A percentile compares a stretch with the other conserved stretches of the same genome.
phyloP scores from a whole-genome alignment of 2,329 filamentous ascomycete genomes.

The Diplodia scrobiculata region DNA sequence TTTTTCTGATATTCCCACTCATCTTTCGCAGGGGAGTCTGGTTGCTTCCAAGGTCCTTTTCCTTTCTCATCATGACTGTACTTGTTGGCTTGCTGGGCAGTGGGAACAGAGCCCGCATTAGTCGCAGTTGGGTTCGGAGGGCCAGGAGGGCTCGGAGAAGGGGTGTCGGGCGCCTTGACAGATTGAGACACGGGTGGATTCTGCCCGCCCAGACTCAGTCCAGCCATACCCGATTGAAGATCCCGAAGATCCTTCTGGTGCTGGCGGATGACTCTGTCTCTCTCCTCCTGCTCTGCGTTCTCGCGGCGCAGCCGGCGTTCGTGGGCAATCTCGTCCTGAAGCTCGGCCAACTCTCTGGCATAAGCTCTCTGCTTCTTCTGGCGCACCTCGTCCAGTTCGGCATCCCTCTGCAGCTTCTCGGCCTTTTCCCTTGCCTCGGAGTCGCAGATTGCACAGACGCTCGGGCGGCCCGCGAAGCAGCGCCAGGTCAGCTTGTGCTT shows the following conservation, averaged over 20 bases:
- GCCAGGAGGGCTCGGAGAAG: neutral
- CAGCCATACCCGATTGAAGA: no score
- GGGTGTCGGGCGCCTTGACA: no score
- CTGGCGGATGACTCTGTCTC: constrained; percentile 51
- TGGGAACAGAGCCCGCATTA: no score
- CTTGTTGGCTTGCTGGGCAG: no score
- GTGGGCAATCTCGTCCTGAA: constrained; percentile 60
- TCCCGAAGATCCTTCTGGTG: constrained; percentile 50
- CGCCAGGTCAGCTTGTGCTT: constrained; percentile 53
- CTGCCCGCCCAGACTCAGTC: no score
- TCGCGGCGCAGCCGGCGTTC: constrained; percentile 51
- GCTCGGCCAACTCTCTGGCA: constrained; percentile 48
- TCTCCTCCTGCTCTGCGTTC: constrained; percentile 49
- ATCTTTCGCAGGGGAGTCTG: constrained; percentile 42
- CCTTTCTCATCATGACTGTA: neutral
- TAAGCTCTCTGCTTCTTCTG: constrained; percentile 52
- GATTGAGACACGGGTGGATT: no score
- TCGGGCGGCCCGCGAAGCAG: constrained; percentile 50
- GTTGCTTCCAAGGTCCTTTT: neutral
- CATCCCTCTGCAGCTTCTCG: constrained; percentile 51
- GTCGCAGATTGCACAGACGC: constrained; percentile 56
- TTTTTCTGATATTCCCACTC: constrained; percentile 67
- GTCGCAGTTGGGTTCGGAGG: neutral
- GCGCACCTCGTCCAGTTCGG: constrained; percentile 56
- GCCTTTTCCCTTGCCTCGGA: constrained; percentile 53